Evolutionary conservation across 768 basidiomycete species (phyloP).

Genomic region (Trametes maxima): DNA sequence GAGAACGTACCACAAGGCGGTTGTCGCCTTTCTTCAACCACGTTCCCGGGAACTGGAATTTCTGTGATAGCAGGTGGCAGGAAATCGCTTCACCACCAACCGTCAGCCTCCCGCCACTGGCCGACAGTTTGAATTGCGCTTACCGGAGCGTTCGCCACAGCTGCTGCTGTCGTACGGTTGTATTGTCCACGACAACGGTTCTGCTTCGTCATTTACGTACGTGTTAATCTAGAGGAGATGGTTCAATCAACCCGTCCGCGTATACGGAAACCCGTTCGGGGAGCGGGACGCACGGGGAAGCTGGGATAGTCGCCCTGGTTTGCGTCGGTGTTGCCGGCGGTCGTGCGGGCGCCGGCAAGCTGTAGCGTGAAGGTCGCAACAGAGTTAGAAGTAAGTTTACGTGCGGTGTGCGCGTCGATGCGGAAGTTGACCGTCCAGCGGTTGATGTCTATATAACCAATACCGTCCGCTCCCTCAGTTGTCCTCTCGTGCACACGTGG

Average conservation of each 20-base stretch:
- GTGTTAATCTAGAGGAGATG: constrained; percentile 14
- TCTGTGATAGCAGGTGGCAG: constrained; percentile 26
- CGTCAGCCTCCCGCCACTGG: background rate
- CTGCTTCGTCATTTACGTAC: constrained; percentile 17
- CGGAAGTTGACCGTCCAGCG: constrained; percentile 35
- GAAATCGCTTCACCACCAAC: constrained; percentile 26
- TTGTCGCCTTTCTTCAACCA: constrained; percentile 29
- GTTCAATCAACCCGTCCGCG: background rate
- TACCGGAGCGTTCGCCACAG: constrained; percentile 33
- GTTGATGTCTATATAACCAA: constrained; percentile 13
- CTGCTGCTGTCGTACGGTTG: constrained; percentile 30
- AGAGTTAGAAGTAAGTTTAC: constrained; percentile 3
- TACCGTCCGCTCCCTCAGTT: background rate
- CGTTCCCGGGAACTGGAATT: constrained; percentile 29
- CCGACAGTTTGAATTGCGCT: background rate
- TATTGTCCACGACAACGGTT: constrained; percentile 23
- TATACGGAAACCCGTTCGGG: background rate
- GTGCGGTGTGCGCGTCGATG: constrained; percentile 7
- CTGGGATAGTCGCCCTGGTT: constrained; percentile 13
- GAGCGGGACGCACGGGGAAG: constrained; percentile 21
- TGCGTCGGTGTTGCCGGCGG: constrained; percentile 32
- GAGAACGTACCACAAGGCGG: constrained; percentile 24
- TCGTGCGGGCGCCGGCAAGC: constrained; percentile 33
- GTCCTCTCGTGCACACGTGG: background rate
- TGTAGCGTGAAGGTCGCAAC: constrained; percentile 32